phyloP scores from a whole-genome alignment of 2,329 filamentous ascomycete species.

The Chrysosporium queenslandicum region DNA sequence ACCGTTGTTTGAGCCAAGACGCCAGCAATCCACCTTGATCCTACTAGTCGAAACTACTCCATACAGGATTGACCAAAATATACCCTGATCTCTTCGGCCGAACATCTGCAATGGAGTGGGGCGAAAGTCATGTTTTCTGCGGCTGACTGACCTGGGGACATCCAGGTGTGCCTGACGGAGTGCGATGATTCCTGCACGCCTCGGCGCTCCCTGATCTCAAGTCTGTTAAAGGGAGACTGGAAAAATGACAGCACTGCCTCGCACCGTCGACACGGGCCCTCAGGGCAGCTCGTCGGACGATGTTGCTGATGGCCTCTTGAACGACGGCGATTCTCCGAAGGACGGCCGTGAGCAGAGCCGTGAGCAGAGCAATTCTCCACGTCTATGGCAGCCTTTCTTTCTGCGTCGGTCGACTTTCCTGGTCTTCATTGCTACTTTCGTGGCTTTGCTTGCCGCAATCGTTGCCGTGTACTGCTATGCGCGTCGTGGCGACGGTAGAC shows the following conservation, averaged over 20 bases:
- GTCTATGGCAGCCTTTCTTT: constrained; percentile 12
- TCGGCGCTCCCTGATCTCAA: constrained; percentile 2
- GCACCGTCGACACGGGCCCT: constrained; percentile 1
- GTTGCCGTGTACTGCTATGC: constrained; percentile 11
- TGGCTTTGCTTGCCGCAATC: constrained; percentile 5
- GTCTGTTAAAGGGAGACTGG: constrained; percentile 5
- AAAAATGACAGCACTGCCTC: constrained; percentile 5
- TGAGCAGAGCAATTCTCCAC: neutral
- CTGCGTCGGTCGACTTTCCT: constrained; percentile 8
- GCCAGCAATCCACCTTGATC: no score
- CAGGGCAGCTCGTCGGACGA: neutral
- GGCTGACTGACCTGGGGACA: neutral
- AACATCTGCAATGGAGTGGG: neutral
- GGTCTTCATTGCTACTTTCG: constrained; percentile 6
- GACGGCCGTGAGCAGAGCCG: neutral
- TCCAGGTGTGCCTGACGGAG: neutral
- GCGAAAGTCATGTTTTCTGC: neutral
- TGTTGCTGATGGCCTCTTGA: constrained; percentile 5
- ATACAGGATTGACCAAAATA: no score
- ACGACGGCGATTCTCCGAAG: constrained; percentile 1
- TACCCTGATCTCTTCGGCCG: no score
- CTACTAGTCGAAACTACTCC: no score
- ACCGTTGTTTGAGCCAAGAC: no score
- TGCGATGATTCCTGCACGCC: neutral
- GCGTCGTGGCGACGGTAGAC: constrained; percentile 6